These are phyloP conservation scores for Angomonas ambiguus DNA, from an alignment of 208 protist genomes.

Conservation along the genomic window DNA sequence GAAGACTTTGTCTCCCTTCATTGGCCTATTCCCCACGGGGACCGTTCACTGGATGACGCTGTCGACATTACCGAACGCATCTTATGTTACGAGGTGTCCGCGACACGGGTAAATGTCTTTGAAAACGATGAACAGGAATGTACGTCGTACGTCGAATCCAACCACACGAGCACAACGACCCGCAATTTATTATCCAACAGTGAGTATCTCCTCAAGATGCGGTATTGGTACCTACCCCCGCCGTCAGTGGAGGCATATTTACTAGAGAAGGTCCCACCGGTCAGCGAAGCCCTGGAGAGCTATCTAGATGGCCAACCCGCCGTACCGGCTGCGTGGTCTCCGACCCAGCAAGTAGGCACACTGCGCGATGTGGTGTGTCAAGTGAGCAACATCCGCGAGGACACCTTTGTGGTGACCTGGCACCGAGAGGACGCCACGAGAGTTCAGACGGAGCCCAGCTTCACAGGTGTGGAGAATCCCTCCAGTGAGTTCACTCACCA, in stretches of 20 bases:
- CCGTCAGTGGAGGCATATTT: neutral
- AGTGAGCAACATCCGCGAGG: constrained; percentile 65
- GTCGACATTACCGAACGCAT: neutral
- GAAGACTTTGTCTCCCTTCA: constrained; percentile 81
- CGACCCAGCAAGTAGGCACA: constrained; percentile 60
- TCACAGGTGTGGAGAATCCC: constrained; percentile 3
- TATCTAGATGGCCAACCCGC: constrained; percentile 14
- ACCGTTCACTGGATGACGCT: constrained; percentile 49
- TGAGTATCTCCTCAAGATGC: neutral
- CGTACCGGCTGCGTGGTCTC: constrained; percentile 72
- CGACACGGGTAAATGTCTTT: neutral
- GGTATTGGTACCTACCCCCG: neutral
- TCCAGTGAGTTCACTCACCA: constrained; percentile 13
- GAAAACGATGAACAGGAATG: neutral
- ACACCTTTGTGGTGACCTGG: constrained; percentile 78
- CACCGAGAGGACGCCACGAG: constrained; percentile 39
- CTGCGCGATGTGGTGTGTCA: constrained; percentile 77
- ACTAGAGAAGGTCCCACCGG: neutral
- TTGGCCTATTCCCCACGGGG: constrained; percentile 59
- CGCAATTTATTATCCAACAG: neutral
- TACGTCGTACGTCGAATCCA: neutral
- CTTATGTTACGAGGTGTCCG: neutral
- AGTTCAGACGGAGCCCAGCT: neutral
- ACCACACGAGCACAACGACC: neutral
- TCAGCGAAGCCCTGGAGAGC: neutral